Evolutionary conservation across 306 rosid genomes (phyloP).

Genomic region (Heteromeles arbutifolia): DNA sequence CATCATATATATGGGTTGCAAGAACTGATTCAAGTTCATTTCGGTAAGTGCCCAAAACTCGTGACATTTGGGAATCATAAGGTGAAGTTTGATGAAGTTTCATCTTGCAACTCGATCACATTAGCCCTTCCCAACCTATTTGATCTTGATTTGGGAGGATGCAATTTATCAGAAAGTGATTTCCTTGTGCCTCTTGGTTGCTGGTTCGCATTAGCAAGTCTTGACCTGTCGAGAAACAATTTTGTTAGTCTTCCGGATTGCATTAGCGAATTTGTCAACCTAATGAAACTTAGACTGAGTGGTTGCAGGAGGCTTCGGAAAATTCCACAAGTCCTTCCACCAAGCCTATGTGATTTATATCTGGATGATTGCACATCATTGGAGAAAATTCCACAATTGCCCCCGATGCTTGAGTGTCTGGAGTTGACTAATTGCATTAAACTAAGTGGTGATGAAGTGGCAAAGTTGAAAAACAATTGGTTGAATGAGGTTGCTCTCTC

Average conservation of each 20-base stretch:
- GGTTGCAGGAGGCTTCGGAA: not conserved
- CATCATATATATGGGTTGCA: too few species aligned
- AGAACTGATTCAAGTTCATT: too few species aligned
- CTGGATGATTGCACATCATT: too few species aligned
- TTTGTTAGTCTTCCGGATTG: not conserved
- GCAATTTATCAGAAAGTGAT: not conserved
- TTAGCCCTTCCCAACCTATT: not conserved
- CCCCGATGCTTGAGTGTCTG: too few species aligned
- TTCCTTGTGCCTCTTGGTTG: not conserved
- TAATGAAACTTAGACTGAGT: not conserved
- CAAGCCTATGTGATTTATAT: not conserved
- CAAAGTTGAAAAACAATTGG: too few species aligned
- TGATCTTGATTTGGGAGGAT: not conserved
- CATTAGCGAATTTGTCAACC: not conserved
- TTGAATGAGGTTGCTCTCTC: too few species aligned
- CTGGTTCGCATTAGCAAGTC: not conserved
- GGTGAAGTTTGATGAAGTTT: too few species aligned
- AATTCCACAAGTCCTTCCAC: not conserved
- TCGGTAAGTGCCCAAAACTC: too few species aligned
- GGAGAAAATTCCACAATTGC: too few species aligned
- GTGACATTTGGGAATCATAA: too few species aligned
- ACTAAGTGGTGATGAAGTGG: too few species aligned
- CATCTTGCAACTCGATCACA: not conserved
- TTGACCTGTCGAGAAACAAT: not conserved
- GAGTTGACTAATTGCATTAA: too few species aligned